Base-by-base conservation (phyloP, 179 eudicot species). In the Spinacia oleracea region DNA sequence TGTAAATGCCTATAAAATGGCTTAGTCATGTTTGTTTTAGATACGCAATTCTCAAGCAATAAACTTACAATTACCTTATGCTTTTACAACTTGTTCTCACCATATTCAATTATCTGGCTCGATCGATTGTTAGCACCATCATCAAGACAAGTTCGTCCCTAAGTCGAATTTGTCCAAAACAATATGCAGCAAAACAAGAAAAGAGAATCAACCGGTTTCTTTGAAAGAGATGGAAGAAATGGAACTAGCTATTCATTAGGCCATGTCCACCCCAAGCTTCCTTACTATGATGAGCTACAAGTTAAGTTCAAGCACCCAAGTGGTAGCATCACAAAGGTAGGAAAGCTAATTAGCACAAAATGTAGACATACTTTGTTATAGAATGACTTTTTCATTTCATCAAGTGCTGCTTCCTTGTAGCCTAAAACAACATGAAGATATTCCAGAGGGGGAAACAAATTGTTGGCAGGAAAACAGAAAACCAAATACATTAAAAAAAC, bases 191-290 rank as follows among this genome's bases (percentile, higher is more conserved):
- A 27, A 34, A 45, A n/a, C 48, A 64, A 25, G n/a, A n/a, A n/a
- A n/a, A n/a, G n/a, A n/a, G n/a, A n/a, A 29, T 8, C 9, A 23
- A 23, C 27, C 9, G 63, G 27, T 23, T 58, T 58, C 63, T 58
- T 58, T 9, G 63, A 9, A 58, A 23, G 29, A 14, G 15, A 58
- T 12, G 63, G 29, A 58, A 25, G n/a, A 46, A 46, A 72, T 14
- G 20, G 25, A 27, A 58, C 20, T 53, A 27, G 53, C 11, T 53
- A 32, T 10, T 35, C 15, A 18, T 40, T 32, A 73, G 31, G 38
- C 55, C 62, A 76, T 48, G 62, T 77, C 12, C 51, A 64, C 31
- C 78, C 48, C 23, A 77, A 66, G 72, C 73, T 66, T 66, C 79
- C 64, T 31, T 32, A 4, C 34, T 70, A 16, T 58, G 42, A 66